Evolutionary conservation across 768 basidiomycete genomes (phyloP).

Genomic region (Pleurotus citrinopileatus): DNA sequence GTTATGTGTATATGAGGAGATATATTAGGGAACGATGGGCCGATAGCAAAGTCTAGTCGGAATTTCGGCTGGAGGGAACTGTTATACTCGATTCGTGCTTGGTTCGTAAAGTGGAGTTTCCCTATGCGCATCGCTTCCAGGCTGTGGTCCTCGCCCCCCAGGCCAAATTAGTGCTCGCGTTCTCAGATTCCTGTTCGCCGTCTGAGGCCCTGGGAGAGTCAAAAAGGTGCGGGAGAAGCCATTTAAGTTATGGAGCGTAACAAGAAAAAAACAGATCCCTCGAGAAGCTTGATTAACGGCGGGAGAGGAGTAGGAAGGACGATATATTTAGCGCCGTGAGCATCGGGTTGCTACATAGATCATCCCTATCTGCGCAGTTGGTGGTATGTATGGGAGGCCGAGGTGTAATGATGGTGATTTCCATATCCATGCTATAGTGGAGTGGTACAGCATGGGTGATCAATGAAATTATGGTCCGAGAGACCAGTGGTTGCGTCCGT

Average conservation of each 20-base stretch:
- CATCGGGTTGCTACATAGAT: background rate
- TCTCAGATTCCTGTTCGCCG: too few species aligned
- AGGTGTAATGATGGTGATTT: background rate
- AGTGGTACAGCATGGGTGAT: too few species aligned
- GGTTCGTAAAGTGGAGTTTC: too few species aligned
- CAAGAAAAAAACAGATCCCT: too few species aligned
- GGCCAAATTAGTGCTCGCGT: too few species aligned
- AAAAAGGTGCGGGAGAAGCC: background rate
- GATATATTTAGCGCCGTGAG: background rate
- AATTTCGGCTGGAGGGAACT: background rate
- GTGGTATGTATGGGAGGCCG: background rate
- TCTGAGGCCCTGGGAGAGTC: too few species aligned
- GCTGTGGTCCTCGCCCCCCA: too few species aligned
- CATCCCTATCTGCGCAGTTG: background rate
- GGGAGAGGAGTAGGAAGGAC: background rate
- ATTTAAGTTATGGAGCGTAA: too few species aligned
- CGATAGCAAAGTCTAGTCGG: background rate
- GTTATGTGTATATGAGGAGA: too few species aligned
- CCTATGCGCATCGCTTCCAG: too few species aligned
- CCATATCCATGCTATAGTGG: background rate
- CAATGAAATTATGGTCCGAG: too few species aligned
- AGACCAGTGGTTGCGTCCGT: too few species aligned
- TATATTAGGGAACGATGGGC: background rate
- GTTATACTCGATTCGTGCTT: background rate
- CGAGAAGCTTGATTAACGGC: background rate